Evolutionary conservation across 1,139 yeast genomes (phyloP).

Genomic region (Candida pseudoviswanathii): DNA sequence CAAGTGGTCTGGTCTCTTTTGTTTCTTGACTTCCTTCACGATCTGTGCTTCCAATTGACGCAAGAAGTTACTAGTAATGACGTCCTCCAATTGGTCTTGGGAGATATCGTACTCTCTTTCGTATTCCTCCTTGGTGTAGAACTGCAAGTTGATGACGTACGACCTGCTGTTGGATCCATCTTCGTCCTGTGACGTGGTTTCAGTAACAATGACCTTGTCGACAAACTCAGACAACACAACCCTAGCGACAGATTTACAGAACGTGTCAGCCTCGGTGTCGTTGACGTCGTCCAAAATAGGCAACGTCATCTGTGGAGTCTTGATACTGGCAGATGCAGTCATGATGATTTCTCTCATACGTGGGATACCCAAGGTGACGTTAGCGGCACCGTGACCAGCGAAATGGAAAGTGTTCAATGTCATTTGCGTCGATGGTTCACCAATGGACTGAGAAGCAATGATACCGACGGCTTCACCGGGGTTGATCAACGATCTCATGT

Average conservation of each 20-base stretch:
- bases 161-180: constrained; percentile 64
- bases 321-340: constrained; percentile 95
- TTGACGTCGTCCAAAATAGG: constrained; percentile 79
- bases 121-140: constrained; percentile 79
- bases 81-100: constrained; percentile 73
- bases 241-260: constrained; percentile 87
- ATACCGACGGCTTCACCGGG: constrained; percentile 99
- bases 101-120: constrained; percentile 86
- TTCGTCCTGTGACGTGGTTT: constrained; percentile 68
- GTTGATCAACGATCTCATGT: constrained; percentile 91
- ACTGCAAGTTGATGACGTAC: constrained; percentile 71
- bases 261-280: constrained; percentile 87
- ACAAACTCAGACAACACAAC: constrained; percentile 87
- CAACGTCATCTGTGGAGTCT: constrained; percentile 97
- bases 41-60: constrained; percentile 70
- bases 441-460: constrained; percentile 96
- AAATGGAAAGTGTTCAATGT: constrained; percentile 99
- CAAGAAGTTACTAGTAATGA: constrained; percentile 67
- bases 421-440: constrained; percentile 99
- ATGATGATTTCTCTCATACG: constrained; percentile 99
- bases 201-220: constrained; percentile 83
- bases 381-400: constrained; percentile 99
- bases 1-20: constrained; percentile 58
- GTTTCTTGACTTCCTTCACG: constrained; percentile 80
- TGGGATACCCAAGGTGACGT: constrained; percentile 98